phyloP scores from a whole-genome alignment of 305 asterid genomes.

The Solanum hybrid region DNA sequence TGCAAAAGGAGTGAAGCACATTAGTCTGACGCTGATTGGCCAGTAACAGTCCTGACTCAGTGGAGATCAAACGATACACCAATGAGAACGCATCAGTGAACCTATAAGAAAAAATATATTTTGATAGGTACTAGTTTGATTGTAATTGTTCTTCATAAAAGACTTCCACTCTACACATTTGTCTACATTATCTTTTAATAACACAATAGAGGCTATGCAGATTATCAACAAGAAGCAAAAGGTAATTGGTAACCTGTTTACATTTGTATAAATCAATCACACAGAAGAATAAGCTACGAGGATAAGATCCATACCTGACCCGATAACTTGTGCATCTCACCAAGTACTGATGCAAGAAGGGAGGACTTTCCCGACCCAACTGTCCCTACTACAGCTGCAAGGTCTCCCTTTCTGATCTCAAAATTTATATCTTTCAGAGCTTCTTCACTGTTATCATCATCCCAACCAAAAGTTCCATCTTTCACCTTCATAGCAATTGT shows the following conservation, averaged over 20 bases:
- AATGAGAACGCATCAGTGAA: not conserved
- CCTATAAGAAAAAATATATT: not conserved
- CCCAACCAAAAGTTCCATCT: slow-evolving; percentile 75
- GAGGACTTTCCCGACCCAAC: slow-evolving; percentile 97
- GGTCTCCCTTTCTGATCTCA: slow-evolving; percentile 60
- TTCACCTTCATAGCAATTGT: slow-evolving; percentile 56
- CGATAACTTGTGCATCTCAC: slow-evolving; percentile 79
- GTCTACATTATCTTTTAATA: not conserved
- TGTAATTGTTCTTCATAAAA: not conserved
- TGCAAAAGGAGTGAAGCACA: not conserved
- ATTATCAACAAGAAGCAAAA: not conserved
- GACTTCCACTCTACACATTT: not conserved
- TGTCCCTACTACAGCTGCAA: slow-evolving; percentile 80
- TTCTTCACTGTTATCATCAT: slow-evolving; percentile 57
- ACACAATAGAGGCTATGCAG: not conserved
- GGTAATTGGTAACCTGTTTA: not conserved
- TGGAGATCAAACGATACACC: not conserved
- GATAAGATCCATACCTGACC: slow-evolving; percentile 57
- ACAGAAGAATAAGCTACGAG: not conserved
- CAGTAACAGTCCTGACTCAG: not conserved
- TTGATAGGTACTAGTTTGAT: not conserved
- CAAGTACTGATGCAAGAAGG: slow-evolving; percentile 73
- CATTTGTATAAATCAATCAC: not conserved
- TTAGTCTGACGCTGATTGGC: not conserved
- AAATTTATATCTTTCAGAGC: slow-evolving; percentile 45